Conservation (phyloP, 768 basidiomycete genomes). For the Hericium alpestre region DNA sequence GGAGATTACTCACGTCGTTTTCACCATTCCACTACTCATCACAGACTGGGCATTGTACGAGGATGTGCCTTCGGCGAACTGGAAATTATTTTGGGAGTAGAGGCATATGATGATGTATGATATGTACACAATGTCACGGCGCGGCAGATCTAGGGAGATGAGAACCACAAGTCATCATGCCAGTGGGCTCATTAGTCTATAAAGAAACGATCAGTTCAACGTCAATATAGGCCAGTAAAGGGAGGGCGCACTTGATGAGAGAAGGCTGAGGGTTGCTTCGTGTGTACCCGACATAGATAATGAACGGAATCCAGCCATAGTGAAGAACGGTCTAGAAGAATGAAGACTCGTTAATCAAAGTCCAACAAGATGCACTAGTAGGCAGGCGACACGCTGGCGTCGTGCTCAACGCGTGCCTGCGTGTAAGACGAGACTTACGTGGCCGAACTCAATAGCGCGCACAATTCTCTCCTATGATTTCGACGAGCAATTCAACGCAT, state of each 20-base stretch:
- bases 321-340: conserved; percentile 68
- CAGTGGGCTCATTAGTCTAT: conserved; percentile 85
- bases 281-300: conserved; percentile 92
- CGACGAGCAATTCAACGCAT: background rate
- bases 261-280: conserved; percentile 90
- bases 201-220: background rate
- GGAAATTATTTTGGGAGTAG: background rate
- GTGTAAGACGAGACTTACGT: conserved; percentile 39
- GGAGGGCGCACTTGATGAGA: conserved; percentile 76
- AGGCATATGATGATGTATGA: background rate
- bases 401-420: no score
- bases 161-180: conserved; percentile 40
- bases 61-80: background rate
- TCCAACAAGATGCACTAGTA: background rate
- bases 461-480: conserved; percentile 63
- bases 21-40: background rate
- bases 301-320: conserved; percentile 93
- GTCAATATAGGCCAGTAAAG: background rate
- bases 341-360: background rate
- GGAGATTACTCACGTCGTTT: background rate
- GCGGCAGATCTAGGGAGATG: background rate
- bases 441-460: conserved; percentile 70
- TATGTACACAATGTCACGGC: background rate
- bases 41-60: background rate
- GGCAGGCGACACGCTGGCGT: background rate